Conservation (phyloP, 352 stramenopile species). For the Phytophthora hibernalis region DNA sequence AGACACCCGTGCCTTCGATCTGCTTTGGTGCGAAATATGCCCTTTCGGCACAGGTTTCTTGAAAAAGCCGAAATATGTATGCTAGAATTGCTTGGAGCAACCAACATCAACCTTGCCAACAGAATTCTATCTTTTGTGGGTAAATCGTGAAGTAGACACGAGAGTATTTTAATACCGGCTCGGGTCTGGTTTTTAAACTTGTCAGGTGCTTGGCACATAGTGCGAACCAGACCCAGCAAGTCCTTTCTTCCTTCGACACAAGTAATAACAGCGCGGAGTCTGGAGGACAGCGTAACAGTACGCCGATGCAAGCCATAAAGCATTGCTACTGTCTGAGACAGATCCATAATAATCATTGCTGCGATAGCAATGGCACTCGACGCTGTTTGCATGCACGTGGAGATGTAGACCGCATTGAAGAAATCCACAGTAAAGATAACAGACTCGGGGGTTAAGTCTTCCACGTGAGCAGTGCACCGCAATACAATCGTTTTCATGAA, state of each 20-base stretch:
- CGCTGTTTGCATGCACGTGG: constrained; percentile 26
- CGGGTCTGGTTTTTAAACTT: background rate
- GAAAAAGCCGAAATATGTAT: background rate
- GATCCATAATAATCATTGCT: constrained; percentile 16
- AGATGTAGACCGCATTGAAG: constrained; percentile 32
- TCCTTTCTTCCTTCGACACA: background rate
- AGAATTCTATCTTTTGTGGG: background rate
- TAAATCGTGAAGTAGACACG: constrained; percentile 10
- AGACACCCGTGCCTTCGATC: too few species aligned
- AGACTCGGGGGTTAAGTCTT: constrained; percentile 24
- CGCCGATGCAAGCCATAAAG: constrained; percentile 13
- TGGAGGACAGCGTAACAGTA: background rate
- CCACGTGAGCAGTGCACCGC: constrained; percentile 7
- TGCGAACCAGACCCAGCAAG: background rate
- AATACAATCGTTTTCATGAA: constrained; percentile 15
- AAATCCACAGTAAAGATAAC: constrained; percentile 34
- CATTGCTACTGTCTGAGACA: constrained; percentile 10
- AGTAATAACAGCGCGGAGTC: background rate
- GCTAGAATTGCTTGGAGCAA: background rate
- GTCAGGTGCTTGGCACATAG: constrained; percentile 8
- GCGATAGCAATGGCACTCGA: background rate
- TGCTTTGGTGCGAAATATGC: background rate
- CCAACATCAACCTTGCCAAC: background rate
- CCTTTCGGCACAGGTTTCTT: too few species aligned
- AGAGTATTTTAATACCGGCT: background rate